Evolutionary conservation across 2,329 filamentous ascomycete genomes (phyloP).

Genomic region (Apiospora arundinis): DNA sequence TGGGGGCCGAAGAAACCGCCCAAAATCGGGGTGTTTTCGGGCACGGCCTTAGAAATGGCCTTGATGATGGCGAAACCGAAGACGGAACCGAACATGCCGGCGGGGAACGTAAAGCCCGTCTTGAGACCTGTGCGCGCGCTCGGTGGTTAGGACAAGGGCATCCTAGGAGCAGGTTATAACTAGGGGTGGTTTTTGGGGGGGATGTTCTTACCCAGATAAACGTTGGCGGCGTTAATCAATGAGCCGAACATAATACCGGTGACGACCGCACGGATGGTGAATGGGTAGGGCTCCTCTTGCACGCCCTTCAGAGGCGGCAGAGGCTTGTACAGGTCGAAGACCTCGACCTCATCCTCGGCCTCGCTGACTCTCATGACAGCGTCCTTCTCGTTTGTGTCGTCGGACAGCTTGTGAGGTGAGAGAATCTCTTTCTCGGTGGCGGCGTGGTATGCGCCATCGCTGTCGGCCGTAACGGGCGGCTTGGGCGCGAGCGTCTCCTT

Average conservation of each 20-base stretch:
- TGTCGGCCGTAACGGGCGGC: not conserved
- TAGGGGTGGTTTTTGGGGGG: not conserved
- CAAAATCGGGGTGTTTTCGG: slow-evolving; percentile 55
- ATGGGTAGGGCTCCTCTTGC: slow-evolving; percentile 52
- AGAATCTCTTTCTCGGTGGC: not conserved
- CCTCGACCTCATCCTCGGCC: slow-evolving; percentile 26
- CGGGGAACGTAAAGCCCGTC: slow-evolving; percentile 57
- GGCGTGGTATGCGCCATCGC: not conserved
- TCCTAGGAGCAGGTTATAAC: too few relatives aligned
- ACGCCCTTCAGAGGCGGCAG: slow-evolving; percentile 49
- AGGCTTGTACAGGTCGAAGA: slow-evolving; percentile 47
- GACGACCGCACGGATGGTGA: slow-evolving; percentile 62
- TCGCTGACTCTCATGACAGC: slow-evolving; percentile 5
- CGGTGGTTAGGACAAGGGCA: not conserved
- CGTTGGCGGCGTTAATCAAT: slow-evolving; percentile 66
- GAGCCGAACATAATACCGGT: slow-evolving; percentile 62
- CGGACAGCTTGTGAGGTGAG: not conserved
- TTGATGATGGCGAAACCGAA: slow-evolving; percentile 66
- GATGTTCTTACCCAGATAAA: slow-evolving; percentile 52
- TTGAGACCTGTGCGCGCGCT: slow-evolving; percentile 49
- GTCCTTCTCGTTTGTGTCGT: slow-evolving; percentile 14
- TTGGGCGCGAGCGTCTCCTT: slow-evolving; percentile 12
- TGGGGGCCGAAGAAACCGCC: slow-evolving; percentile 64
- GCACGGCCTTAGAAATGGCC: slow-evolving; percentile 55
- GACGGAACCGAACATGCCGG: slow-evolving; percentile 43